These are phyloP conservation scores for Wallacemonas sp. DNA, from an alignment of 208 protist species.

Conservation along the genomic window DNA sequence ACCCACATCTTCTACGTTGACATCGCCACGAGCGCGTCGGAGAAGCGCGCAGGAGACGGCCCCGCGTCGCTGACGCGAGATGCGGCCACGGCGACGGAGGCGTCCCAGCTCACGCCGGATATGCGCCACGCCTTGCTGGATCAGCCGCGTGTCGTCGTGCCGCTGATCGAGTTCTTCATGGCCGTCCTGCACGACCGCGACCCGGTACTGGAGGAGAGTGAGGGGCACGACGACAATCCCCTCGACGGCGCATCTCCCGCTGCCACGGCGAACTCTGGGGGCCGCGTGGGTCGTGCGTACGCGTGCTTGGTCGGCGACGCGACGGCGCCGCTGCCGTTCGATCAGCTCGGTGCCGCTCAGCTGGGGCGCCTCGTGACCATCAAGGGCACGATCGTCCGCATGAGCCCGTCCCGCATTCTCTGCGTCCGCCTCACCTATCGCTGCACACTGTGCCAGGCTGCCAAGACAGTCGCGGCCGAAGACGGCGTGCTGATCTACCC, in stretches of 20 bases:
- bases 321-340: conserved; percentile 46
- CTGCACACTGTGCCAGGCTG: conserved; percentile 66
- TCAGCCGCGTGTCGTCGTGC: conserved; percentile 60
- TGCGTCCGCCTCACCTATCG: conserved; percentile 68
- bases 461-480: conserved; percentile 45
- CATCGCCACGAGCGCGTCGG: not conserved
- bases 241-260: too few relatives aligned
- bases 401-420: conserved; percentile 67
- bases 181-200: conserved; percentile 44
- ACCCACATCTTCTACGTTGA: conserved; percentile 23
- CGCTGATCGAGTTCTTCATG: conserved; percentile 77
- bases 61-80: conserved; percentile 2
- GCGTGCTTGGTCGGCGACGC: conserved; percentile 39
- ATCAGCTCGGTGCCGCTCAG: conserved; percentile 66
- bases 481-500: conserved; percentile 80
- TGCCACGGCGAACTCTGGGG: not conserved
- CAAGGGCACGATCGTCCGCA: conserved; percentile 76
- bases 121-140: conserved; percentile 58
- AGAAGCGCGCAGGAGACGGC: not conserved
- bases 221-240: too few relatives aligned
- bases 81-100: conserved; percentile 27
- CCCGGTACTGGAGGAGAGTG: too few relatives aligned
- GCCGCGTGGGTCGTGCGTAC: conserved; percentile 23
- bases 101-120: conserved; percentile 24
- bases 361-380: conserved; percentile 71